These are phyloP conservation scores for Vigna angularis DNA, from an alignment of 306 rosid species.

Conservation along the genomic window DNA sequence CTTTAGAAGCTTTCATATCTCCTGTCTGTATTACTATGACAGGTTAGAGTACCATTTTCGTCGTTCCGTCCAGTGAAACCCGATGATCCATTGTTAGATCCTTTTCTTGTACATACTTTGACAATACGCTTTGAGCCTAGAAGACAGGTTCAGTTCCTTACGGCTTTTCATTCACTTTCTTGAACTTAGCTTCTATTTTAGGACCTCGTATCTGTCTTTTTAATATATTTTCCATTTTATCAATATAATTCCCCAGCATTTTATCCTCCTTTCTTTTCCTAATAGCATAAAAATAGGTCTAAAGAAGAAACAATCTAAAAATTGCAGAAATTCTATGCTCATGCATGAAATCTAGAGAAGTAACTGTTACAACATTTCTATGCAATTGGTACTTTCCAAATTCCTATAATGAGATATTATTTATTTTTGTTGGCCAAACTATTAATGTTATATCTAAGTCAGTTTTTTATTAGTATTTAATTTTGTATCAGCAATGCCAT, in stretches of 20 bases:
- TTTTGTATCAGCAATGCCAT: too few relatives aligned
- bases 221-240: slow-evolving; percentile 9
- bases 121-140: slow-evolving; percentile 98
- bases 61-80: slow-evolving; percentile 94
- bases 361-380: background rate
- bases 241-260: slow-evolving; percentile 24
- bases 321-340: background rate
- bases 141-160: slow-evolving; percentile 76
- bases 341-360: background rate
- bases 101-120: slow-evolving; percentile 92
- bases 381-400: too few relatives aligned
- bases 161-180: slow-evolving; percentile 27
- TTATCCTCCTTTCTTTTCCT: background rate
- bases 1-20: slow-evolving; percentile 41
- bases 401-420: too few relatives aligned
- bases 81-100: slow-evolving; percentile 88
- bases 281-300: slow-evolving; percentile 23
- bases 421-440: too few relatives aligned
- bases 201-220: slow-evolving; percentile 22
- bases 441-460: too few relatives aligned
- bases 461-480: too few relatives aligned
- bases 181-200: slow-evolving; percentile 28
- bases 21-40: slow-evolving; percentile 49
- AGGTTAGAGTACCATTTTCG: slow-evolving; percentile 96
- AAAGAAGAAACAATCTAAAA: background rate